phyloP scores from a whole-genome alignment of 2,329 filamentous ascomycete species.

The Claviceps africana region DNA sequence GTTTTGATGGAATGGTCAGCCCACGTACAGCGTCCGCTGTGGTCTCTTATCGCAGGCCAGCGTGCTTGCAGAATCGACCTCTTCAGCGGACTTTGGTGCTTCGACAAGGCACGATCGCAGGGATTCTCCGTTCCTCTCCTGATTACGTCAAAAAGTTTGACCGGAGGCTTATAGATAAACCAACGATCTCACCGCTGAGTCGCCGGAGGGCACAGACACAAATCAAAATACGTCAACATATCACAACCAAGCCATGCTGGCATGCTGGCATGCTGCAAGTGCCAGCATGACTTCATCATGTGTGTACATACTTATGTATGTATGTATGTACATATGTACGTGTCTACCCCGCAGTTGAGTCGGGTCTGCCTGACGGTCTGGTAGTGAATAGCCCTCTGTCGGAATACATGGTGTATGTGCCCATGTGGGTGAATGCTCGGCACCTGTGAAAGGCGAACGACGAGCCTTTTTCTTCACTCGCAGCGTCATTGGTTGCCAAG shows the following conservation, averaged over 20 bases:
- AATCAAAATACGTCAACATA: background rate
- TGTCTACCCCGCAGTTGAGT: background rate
- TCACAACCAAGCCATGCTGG: background rate
- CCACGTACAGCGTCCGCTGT: background rate
- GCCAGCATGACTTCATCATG: background rate
- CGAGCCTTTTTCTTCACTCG: background rate
- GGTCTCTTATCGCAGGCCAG: background rate
- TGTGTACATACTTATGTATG: too few species aligned
- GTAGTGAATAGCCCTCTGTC: background rate
- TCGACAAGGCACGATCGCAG: background rate
- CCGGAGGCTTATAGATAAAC: too few species aligned
- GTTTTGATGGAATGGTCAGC: background rate
- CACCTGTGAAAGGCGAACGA: background rate
- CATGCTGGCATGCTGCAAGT: slow-evolving; percentile 1
- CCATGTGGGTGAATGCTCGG: background rate
- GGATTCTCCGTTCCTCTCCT: background rate
- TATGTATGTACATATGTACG: background rate
- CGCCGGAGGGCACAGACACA: background rate
- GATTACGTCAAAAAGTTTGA: background rate
- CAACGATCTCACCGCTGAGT: too few species aligned
- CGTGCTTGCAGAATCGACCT: background rate
- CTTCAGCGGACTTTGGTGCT: background rate
- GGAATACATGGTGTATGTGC: too few species aligned
- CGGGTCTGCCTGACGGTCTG: background rate
- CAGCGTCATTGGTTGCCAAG: background rate